phyloP scores from a whole-genome alignment of 345 rosid species.

The Citrus australasica region DNA sequence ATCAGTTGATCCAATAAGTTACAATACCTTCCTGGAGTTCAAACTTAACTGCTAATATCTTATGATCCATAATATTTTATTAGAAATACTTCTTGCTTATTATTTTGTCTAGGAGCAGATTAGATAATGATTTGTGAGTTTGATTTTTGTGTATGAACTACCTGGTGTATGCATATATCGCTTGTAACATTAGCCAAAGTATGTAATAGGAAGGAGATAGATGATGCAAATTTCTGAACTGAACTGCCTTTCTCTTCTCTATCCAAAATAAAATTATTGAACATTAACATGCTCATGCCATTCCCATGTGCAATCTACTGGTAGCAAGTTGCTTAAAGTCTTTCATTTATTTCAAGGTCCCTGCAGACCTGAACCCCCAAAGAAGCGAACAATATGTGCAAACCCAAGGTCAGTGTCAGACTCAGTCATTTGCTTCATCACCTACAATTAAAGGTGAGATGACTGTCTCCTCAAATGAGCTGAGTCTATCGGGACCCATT shows the following conservation, averaged over 20 bases:
- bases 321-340: slow-evolving; percentile 33
- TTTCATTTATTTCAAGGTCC: slow-evolving; percentile 60
- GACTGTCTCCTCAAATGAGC: slow-evolving; percentile 67
- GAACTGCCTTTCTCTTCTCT: neutral
- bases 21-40: neutral
- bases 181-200: neutral
- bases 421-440: slow-evolving; percentile 45
- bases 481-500: slow-evolving; percentile 51
- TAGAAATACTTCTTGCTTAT: neutral
- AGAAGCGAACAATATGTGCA: slow-evolving; percentile 49
- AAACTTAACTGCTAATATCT: neutral
- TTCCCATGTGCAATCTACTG: neutral
- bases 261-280: neutral
- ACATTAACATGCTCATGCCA: neutral
- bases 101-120: neutral
- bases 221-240: neutral
- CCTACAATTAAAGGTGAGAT: slow-evolving; percentile 51
- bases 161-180: neutral
- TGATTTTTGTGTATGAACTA: neutral
- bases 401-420: slow-evolving; percentile 45
- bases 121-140: neutral
- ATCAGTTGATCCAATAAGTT: neutral
- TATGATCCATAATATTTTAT: neutral
- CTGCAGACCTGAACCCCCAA: slow-evolving; percentile 62
- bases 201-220: slow-evolving; percentile 2